Base-by-base conservation (phyloP, 495 filamentous ascomycete genomes). In the Sporormia fimetaria region DNA sequence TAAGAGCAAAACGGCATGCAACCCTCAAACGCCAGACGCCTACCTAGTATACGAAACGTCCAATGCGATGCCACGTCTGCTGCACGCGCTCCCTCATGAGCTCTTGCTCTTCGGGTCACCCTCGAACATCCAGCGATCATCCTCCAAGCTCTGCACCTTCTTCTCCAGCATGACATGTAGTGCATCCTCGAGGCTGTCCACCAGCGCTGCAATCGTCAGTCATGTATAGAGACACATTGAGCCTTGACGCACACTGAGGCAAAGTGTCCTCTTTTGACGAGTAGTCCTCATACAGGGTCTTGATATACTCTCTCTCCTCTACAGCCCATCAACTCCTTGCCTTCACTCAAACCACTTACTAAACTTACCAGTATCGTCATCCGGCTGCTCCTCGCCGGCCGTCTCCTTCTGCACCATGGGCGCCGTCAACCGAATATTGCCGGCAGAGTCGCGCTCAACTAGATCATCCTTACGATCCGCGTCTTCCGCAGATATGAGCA, bases 61-160 rank as follows among this genome's bases (percentile, higher is more conserved):
- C n/a, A n/a, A n/a, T n/a, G n/a, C n/a, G n/a, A n/a, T n/a, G n/a
- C n/a, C n/a, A n/a, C n/a, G n/a, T n/a, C n/a, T n/a, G n/a, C n/a
- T n/a, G n/a, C n/a, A n/a, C n/a, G n/a, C n/a, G n/a, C n/a, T n/a
- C n/a, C n/a, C n/a, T n/a, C n/a, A n/a, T n/a, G n/a, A 46, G 11
- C 21, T 20, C 18, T 42, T 48, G 1, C 26, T 28, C 32, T 33
- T 49, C 12, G 21, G 67, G 50, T 88, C 85, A 1, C 71, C 69
- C 59, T 92, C 85, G 58, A 76, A 92, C 73, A 93, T 87, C 87
- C 87, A 94, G 49, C 80, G 83, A 45, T 94, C 87, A 29, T 90
- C 81, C 16, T 81, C 69, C 41, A 94, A 56, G 3, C 78, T 73
- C 3, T 76, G 75, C 9, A 78, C 78, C 48, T 86, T 83, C 21